These are phyloP conservation scores for Leptomonas pyrrhocoris DNA, from an alignment of 208 protist genomes.

Conservation along the genomic window DNA sequence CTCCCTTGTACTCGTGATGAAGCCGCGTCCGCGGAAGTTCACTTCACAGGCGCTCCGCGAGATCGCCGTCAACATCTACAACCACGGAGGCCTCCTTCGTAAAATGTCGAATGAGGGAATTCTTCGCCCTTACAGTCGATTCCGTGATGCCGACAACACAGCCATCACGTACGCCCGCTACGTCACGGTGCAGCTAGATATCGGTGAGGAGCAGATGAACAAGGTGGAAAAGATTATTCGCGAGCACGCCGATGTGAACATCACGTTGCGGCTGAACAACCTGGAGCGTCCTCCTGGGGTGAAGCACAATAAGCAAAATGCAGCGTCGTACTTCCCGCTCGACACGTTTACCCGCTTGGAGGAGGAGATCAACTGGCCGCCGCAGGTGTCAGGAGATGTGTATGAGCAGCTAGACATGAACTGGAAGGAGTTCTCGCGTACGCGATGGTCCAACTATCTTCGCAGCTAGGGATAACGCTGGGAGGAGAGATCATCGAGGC, in stretches of 20 bases:
- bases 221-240: conserved; percentile 81
- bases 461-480: conserved; percentile 41
- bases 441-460: conserved; percentile 88
- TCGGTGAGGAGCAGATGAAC: conserved; percentile 83
- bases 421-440: conserved; percentile 93
- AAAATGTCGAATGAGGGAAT: conserved; percentile 88
- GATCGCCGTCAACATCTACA: conserved; percentile 75
- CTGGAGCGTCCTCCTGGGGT: conserved; percentile 71
- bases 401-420: conserved; percentile 92
- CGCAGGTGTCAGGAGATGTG: conserved; percentile 83
- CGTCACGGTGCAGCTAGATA: conserved; percentile 82
- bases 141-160: conserved; percentile 81
- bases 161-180: conserved; percentile 85
- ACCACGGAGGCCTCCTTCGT: conserved; percentile 81
- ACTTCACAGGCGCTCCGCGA: conserved; percentile 83
- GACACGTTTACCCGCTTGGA: conserved; percentile 87
- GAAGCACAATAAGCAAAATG: conserved; percentile 60
- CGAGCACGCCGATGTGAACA: conserved; percentile 86
- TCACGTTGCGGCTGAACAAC: conserved; percentile 73
- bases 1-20: conserved; percentile 85
- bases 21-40: conserved; percentile 67
- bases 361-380: conserved; percentile 92
- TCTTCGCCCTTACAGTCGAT: conserved; percentile 84
- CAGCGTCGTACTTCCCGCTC: conserved; percentile 71
- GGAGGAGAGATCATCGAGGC: not conserved